A percentile compares a stretch with the other conserved stretches of the same genome.
Conservation (phyloP, 169 alveolate species). For the Miamiensis avidus region DNA sequence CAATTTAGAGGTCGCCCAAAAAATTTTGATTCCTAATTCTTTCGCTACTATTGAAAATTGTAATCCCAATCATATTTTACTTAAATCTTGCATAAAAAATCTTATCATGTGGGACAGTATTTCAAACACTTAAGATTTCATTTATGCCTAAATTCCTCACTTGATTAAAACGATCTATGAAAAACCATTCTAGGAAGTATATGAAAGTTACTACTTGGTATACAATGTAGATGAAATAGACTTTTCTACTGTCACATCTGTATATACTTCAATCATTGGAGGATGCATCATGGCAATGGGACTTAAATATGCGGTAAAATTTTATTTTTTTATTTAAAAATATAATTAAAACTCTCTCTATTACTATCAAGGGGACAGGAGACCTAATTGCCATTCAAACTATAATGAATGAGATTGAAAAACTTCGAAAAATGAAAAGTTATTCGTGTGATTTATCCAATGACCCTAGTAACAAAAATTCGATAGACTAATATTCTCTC, state of each 20-base stretch:
- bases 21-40: conserved; percentile 79
- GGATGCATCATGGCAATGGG: conserved; percentile 87
- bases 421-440: conserved; percentile 50
- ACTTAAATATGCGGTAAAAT: conserved; percentile 67
- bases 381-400: conserved; percentile 65
- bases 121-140: conserved; percentile 61
- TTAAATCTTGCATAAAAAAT: conserved; percentile 75
- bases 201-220: conserved; percentile 50
- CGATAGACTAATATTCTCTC: conserved; percentile 75
- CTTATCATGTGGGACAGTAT: conserved; percentile 85
- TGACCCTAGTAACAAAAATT: conserved; percentile 69
- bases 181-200: conserved; percentile 62
- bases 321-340: too few species aligned
- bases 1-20: conserved; percentile 62
- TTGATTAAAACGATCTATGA: conserved; percentile 72
- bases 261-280: conserved; percentile 71
- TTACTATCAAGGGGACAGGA: conserved; percentile 61
- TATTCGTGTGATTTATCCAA: conserved; percentile 38
- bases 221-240: conserved; percentile 81
- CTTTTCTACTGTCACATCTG: conserved; percentile 72
- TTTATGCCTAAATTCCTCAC: conserved; percentile 75
- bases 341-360: neutral
- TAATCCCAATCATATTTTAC: conserved; percentile 73
- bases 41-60: conserved; percentile 79
- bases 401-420: conserved; percentile 56